Conservation (phyloP, 768 basidiomycete genomes). For the Amanita fuliginea region DNA sequence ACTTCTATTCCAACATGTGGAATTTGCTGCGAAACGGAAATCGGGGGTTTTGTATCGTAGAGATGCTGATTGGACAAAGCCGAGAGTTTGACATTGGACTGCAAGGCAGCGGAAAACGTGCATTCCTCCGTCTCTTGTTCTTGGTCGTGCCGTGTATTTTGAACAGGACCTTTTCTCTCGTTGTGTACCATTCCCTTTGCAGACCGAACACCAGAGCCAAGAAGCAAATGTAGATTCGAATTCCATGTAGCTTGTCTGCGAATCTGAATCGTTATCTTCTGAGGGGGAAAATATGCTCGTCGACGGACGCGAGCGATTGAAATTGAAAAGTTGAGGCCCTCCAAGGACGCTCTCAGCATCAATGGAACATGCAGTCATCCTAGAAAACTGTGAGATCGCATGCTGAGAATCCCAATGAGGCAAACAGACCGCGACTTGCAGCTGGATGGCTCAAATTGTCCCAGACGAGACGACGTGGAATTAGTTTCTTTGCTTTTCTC, state of each 20-base stretch:
- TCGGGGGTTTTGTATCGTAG: not conserved
- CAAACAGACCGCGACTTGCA: slow-evolving; percentile 35
- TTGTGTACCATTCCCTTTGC: not conserved
- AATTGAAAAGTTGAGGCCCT: slow-evolving; percentile 41
- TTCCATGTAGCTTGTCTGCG: not conserved
- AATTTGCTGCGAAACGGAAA: not conserved
- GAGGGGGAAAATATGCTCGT: not conserved
- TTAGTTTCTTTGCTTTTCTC: slow-evolving; percentile 7
- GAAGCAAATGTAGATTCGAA: not conserved
- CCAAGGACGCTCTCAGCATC: slow-evolving; percentile 80
- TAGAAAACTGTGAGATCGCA: slow-evolving; percentile 15
- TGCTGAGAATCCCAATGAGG: not conserved
- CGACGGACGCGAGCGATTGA: not conserved
- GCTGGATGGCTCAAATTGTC: slow-evolving; percentile 8
- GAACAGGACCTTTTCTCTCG: not conserved
- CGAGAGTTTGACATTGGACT: not conserved
- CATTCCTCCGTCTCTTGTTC: not conserved
- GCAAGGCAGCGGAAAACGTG: not conserved
- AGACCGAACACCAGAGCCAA: not conserved
- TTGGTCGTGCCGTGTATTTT: not conserved
- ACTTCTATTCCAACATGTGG: not conserved
- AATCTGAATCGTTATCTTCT: not conserved
- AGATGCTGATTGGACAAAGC: not conserved
- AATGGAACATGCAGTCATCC: slow-evolving; percentile 68
- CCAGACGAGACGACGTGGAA: not conserved